Evolutionary conservation across 2,329 filamentous ascomycete species (phyloP).

Genomic region (Harringtonia aguacate): DNA sequence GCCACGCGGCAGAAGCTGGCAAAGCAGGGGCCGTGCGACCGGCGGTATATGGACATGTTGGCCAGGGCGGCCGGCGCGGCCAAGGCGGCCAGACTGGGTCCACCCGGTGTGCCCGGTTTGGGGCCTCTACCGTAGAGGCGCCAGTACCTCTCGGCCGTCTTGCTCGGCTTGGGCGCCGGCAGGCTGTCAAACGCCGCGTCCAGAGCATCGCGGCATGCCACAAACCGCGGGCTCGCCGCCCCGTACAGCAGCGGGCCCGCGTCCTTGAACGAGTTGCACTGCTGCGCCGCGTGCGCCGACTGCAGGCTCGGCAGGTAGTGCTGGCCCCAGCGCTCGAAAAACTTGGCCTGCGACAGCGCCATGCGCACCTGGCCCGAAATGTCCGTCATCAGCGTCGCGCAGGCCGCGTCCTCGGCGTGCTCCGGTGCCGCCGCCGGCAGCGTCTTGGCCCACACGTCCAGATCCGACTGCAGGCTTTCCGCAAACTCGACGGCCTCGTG

Average conservation of each 20-base stretch:
- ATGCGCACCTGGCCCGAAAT: constrained; percentile 40
- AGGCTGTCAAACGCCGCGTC: constrained; percentile 37
- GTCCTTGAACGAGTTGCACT: constrained; percentile 54
- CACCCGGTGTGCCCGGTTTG: too few relatives aligned
- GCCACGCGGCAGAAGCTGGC: constrained; percentile 34
- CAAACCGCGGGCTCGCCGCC: constrained; percentile 38
- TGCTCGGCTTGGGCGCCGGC: constrained; percentile 32
- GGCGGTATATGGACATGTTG: constrained; percentile 36
- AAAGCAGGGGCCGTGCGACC: constrained; percentile 36
- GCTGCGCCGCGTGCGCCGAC: constrained; percentile 43
- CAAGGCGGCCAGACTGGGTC: too few relatives aligned
- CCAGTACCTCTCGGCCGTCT: too few relatives aligned
- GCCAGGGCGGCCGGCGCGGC: constrained; percentile 12
- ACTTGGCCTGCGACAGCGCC: constrained; percentile 26
- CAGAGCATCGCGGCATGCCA: constrained; percentile 34
- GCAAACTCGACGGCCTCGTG: constrained; percentile 15
- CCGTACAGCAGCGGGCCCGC: constrained; percentile 45
- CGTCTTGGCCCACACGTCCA: neutral
- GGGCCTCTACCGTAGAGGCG: too few relatives aligned
- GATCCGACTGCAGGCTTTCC: constrained; percentile 4
- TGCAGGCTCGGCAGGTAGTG: constrained; percentile 49
- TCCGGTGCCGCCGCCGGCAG: constrained; percentile 2
- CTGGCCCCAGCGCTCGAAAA: constrained; percentile 41
- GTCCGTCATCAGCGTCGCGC: constrained; percentile 37
- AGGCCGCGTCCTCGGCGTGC: constrained; percentile 22